Conservation (phyloP, 257 asterid species). For the Gynochthodes officinalis region DNA sequence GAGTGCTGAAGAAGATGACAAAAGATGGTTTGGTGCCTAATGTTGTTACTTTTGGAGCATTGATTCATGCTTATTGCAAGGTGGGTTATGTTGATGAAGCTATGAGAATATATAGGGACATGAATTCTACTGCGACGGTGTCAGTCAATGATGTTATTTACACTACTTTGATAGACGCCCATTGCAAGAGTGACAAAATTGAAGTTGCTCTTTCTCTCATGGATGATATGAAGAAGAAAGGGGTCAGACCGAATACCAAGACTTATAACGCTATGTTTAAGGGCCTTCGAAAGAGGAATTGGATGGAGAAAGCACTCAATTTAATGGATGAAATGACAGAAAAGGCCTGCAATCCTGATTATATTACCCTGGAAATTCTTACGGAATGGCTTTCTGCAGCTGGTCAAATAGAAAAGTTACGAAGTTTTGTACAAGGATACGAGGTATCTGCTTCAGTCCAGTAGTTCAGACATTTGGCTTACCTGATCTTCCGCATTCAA, state of each 20-base stretch:
- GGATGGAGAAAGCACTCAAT: constrained; percentile 56
- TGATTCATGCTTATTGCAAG: constrained; percentile 63
- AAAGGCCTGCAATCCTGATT: constrained; percentile 67
- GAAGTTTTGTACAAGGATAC: constrained; percentile 46
- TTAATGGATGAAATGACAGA: constrained; percentile 82
- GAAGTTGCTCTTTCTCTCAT: constrained; percentile 59
- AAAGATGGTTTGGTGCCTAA: constrained; percentile 53
- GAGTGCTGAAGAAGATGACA: constrained; percentile 50
- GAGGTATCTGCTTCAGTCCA: constrained; percentile 38
- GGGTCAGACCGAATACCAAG: constrained; percentile 53
- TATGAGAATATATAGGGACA: constrained; percentile 48
- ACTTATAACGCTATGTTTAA: constrained; percentile 75
- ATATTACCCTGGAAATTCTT: constrained; percentile 72
- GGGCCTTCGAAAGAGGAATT: constrained; percentile 61
- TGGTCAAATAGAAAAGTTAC: constrained; percentile 57
- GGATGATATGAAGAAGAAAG: constrained; percentile 66
- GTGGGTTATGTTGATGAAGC: constrained; percentile 48
- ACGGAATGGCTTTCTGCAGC: constrained; percentile 70
- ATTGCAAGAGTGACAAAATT: constrained; percentile 58
- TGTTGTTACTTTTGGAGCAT: constrained; percentile 73
- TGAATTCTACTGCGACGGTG: constrained; percentile 47
- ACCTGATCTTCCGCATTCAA: background rate
- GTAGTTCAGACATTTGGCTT: constrained; percentile 4
- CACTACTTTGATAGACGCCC: constrained; percentile 60
- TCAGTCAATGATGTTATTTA: constrained; percentile 62